phyloP scores from a whole-genome alignment of 768 basidiomycete genomes.

The Lentinula sp. region DNA sequence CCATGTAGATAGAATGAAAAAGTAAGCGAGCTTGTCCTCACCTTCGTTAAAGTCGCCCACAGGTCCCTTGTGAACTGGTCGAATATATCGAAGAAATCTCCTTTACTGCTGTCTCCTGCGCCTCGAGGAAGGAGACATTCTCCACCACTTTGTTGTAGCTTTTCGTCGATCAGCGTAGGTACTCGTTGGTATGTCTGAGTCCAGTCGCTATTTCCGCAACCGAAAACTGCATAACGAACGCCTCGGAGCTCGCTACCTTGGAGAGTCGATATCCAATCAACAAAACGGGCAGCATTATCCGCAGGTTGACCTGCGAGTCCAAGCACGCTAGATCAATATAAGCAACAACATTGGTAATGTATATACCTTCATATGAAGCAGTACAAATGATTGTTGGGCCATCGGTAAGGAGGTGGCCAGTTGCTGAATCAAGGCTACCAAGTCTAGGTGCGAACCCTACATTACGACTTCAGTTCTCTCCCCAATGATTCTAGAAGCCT shows the following conservation, averaged over 20 bases:
- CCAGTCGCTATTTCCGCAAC: conserved; percentile 48
- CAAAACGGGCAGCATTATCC: conserved; percentile 41
- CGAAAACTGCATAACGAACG: conserved; percentile 39
- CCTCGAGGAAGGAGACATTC: conserved; percentile 30
- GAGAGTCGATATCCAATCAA: conserved; percentile 31
- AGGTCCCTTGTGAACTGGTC: conserved; percentile 35
- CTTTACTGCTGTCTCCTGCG: conserved; percentile 34
- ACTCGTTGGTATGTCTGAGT: conserved; percentile 39
- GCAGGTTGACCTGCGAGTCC: conserved; percentile 32
- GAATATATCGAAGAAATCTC: conserved; percentile 37
- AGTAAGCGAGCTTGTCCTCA: conserved; percentile 8
- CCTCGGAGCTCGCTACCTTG: conserved; percentile 20
- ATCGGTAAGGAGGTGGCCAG: conserved; percentile 31
- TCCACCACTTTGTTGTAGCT: conserved; percentile 27
- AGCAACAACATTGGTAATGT: neutral
- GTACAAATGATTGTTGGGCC: conserved; percentile 40
- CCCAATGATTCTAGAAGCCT: neutral
- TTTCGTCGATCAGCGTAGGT: conserved; percentile 33
- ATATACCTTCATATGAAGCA: conserved; percentile 40
- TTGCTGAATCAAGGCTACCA: conserved; percentile 33
- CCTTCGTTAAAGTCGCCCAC: conserved; percentile 29
- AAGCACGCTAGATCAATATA: neutral
- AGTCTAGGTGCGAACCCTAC: conserved; percentile 32
- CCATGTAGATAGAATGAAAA: neutral
- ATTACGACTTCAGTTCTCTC: neutral